A percentile compares a stretch with the other conserved stretches of the same genome.
Conservation (phyloP, 164 flowering plant species). For the Warburgia ugandensis region DNA sequence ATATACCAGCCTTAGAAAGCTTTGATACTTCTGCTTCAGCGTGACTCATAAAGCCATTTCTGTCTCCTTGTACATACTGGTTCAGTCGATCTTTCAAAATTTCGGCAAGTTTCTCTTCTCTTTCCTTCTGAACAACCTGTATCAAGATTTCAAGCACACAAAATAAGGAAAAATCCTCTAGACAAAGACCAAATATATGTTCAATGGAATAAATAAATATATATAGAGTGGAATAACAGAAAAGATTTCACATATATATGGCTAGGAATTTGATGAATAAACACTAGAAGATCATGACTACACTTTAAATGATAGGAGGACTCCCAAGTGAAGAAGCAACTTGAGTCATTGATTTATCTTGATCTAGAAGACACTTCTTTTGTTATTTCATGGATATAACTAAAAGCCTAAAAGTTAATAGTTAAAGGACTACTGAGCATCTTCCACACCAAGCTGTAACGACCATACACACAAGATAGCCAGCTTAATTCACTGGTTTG, state of each 20-base stretch:
- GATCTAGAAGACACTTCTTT: no score
- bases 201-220: not conserved
- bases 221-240: no score
- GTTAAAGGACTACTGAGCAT: no score
- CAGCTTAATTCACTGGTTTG: no score
- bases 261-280: not conserved
- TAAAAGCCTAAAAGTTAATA: no score
- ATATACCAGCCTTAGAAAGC: slow-evolving; percentile 82
- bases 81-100: slow-evolving; percentile 61
- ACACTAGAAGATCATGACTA: no score
- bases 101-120: slow-evolving; percentile 86
- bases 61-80: slow-evolving; percentile 73
- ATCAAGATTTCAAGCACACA: not conserved
- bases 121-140: slow-evolving; percentile 83
- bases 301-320: no score
- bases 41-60: slow-evolving; percentile 52
- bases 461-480: no score
- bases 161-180: not conserved
- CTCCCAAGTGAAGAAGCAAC: no score
- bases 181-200: not conserved
- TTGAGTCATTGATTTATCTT: no score
- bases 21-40: slow-evolving; percentile 82
- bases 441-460: no score
- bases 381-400: no score
- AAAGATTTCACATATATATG: not conserved